Conservation (phyloP, 108 stramenopile species). For the Cyclotella sp. region DNA sequence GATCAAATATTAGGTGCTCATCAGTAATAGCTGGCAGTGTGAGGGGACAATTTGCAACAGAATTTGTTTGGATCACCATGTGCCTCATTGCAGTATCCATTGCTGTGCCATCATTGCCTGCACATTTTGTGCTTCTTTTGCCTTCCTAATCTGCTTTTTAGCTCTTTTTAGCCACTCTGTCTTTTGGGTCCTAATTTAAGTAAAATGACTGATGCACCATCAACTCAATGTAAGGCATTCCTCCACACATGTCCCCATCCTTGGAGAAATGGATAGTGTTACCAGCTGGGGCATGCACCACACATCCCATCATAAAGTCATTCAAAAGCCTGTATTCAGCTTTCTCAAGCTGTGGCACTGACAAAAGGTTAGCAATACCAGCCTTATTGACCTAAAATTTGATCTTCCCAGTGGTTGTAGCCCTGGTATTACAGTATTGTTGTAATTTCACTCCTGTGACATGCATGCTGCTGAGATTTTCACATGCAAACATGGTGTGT, state of each 20-base stretch:
- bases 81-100: neutral
- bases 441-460: neutral
- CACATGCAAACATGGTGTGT: neutral
- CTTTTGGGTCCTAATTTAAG: neutral
- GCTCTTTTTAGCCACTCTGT: neutral
- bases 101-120: neutral
- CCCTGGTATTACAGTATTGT: neutral
- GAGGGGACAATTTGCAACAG: neutral
- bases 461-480: neutral
- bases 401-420: neutral
- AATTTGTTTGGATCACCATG: neutral
- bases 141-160: neutral
- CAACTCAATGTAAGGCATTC: constrained; percentile 9
- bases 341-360: no score
- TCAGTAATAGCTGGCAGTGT: neutral
- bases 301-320: no score
- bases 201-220: no score
- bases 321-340: no score
- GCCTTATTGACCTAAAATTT: neutral
- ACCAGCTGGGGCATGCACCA: neutral
- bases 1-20: neutral
- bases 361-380: constrained; percentile 18
- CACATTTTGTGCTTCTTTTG: neutral
- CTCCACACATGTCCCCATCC: neutral
- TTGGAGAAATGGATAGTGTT: neutral